Evolutionary conservation across 306 rosid species (phyloP), one percentile per base, ranked within the genome.

Genomic region (Cicer arietinum): DNA sequence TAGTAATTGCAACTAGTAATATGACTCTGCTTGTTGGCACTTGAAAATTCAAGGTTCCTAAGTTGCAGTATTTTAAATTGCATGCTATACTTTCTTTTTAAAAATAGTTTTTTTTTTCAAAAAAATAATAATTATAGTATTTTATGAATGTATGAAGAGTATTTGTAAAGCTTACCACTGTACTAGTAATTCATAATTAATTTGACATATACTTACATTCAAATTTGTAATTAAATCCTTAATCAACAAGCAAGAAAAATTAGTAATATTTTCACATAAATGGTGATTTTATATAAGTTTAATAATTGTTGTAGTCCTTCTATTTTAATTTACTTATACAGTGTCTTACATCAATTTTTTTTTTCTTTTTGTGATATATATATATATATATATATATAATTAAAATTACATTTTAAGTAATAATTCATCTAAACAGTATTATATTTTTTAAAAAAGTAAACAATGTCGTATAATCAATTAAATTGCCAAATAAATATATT

Each of bases 1-100:
- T 71, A 53, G 77, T 72, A 80, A 80, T 76, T 59, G 75, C 79
- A 70, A 83, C 81, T 70, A 61, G 79, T 59, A 79, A 57, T 39
- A 62, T 40, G 82, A 73, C 53, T 63, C 10, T 65, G 68, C 68
- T 47, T 72, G 45, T 67, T 74, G 54, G 17, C 79, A 78, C 50
- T 83, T 68, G 40, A 62, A 62, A 61, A 68, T 68, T 61, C 51
- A 25, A 56, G 47, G 42, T 53, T 75, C 37, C 77, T 54, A 52
- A 64, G 83, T 61, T 61, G 45, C 61, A 68, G 14, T 10, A 16
- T 57, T 62, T 61, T 1, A 1, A 74, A 14, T 63, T 56, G 40
- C 8, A 30, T 44, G 50, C 12, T 47, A 35, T 61, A 50, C 8
- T 72, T 16, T 61, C 16, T 14, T 71, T 3, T 59, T 60, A 60